phyloP scores from a whole-genome alignment of 805 yeast species.

The Limtongozyma cylindracea region DNA sequence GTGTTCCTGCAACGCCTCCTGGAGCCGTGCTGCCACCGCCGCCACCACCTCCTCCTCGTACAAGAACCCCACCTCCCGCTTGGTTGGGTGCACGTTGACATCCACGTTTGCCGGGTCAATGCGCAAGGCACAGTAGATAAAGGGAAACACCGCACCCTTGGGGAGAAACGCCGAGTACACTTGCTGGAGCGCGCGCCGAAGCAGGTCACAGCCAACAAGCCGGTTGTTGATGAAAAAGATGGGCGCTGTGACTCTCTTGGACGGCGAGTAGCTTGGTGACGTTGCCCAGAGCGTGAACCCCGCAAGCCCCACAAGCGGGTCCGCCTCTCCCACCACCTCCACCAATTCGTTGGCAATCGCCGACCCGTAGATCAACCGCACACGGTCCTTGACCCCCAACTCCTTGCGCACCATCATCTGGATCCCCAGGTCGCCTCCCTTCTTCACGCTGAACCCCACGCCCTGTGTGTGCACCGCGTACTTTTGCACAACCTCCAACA shows the following conservation, averaged over 20 bases:
- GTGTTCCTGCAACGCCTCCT: slow-evolving; percentile 20
- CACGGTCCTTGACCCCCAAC: slow-evolving; percentile 32
- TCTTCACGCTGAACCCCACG: slow-evolving; percentile 62
- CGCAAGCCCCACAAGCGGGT: too few relatives aligned
- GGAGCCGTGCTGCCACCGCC: slow-evolving; percentile 20
- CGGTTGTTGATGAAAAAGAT: slow-evolving; percentile 72
- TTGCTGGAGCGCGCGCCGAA: slow-evolving; percentile 39
- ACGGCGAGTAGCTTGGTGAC: slow-evolving; percentile 46
- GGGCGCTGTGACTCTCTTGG: slow-evolving; percentile 39
- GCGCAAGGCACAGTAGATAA: slow-evolving; percentile 46
- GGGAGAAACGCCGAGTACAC: slow-evolving; percentile 48
- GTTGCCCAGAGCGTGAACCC: too few relatives aligned
- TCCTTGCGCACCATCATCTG: slow-evolving; percentile 32
- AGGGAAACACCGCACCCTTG: slow-evolving; percentile 48
- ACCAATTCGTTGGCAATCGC: slow-evolving; percentile 39
- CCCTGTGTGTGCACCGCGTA: slow-evolving; percentile 53
- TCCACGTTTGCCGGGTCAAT: slow-evolving; percentile 54
- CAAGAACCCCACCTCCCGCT: slow-evolving; percentile 71
- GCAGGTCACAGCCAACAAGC: slow-evolving; percentile 60
- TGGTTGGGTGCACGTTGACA: slow-evolving; percentile 92
- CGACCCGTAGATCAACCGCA: slow-evolving; percentile 50
- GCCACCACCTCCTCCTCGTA: slow-evolving; percentile 72
- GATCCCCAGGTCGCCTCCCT: slow-evolving; percentile 49
- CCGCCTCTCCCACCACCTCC: slow-evolving; percentile 31
- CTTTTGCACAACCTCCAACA: slow-evolving; percentile 61